These are phyloP conservation scores for Russula dissimulans DNA, from an alignment of 768 basidiomycete genomes.

Conservation along the genomic window DNA sequence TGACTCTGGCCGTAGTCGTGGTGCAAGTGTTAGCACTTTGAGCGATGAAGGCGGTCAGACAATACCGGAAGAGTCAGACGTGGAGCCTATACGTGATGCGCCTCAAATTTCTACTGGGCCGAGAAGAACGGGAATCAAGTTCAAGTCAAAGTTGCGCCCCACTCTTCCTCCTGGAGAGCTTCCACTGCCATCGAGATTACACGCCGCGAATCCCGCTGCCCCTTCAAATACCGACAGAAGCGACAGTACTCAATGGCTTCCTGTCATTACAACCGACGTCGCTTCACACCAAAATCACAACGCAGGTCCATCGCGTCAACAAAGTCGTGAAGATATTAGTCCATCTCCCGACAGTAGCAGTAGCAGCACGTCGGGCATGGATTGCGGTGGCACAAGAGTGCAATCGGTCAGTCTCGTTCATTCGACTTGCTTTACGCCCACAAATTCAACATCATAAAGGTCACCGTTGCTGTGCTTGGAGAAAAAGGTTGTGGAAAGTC, in stretches of 20 bases:
- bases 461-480: conserved; percentile 75
- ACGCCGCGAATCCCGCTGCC: not conserved
- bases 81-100: conserved; percentile 38
- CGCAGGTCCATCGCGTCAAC: not conserved
- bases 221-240: not conserved
- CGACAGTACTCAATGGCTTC: not conserved
- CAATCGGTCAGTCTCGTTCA: conserved; percentile 6
- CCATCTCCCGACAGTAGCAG: not conserved
- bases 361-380: not conserved
- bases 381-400: not conserved
- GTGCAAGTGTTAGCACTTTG: conserved; percentile 44
- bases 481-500: conserved; percentile 77
- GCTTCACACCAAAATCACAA: not conserved
- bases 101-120: not conserved
- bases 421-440: not conserved
- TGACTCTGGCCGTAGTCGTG: conserved; percentile 40
- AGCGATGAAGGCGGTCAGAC: conserved; percentile 34
- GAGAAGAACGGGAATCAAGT: conserved; percentile 1
- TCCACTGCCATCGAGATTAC: conserved; percentile 25
- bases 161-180: conserved; percentile 25
- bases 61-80: conserved; percentile 39
- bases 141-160: conserved; percentile 28
- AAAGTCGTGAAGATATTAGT: not conserved
- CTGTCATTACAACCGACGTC: not conserved
- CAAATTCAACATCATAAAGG: conserved; percentile 19